Conservation (phyloP, 2,329 filamentous ascomycete genomes). For the Xylariaceae sp. region DNA sequence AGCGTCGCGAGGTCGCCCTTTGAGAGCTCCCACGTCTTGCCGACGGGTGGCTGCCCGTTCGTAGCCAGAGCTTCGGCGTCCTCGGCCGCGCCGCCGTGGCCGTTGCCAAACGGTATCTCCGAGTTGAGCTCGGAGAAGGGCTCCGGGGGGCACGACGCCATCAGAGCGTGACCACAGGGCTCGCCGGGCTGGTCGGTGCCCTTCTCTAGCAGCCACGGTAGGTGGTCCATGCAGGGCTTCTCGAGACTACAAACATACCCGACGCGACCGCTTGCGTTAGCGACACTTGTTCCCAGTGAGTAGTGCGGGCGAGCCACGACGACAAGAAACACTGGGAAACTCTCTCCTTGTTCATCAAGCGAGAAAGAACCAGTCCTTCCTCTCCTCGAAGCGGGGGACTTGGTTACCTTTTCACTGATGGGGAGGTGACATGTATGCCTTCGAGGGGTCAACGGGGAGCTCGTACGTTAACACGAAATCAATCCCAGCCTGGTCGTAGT, state of each 20-base stretch:
- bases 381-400: constrained; percentile 17
- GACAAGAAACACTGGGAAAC: constrained; percentile 14
- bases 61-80: constrained; percentile 41
- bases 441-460: constrained; percentile 46
- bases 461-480: constrained; percentile 90
- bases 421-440: constrained; percentile 62
- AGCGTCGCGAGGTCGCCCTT: constrained; percentile 74
- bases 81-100: constrained; percentile 25
- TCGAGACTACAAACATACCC: constrained; percentile 66
- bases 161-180: constrained; percentile 83
- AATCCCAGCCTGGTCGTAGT: constrained; percentile 79
- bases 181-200: constrained; percentile 55
- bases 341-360: constrained; percentile 19
- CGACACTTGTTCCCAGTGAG: constrained; percentile 26
- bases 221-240: constrained; percentile 87
- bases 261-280: constrained; percentile 41
- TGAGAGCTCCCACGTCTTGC: constrained; percentile 74
- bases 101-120: constrained; percentile 49
- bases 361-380: constrained; percentile 22
- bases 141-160: constrained; percentile 83
- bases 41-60: constrained; percentile 33
- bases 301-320: constrained; percentile 5
- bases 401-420: constrained; percentile 40
- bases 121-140: constrained; percentile 45
- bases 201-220: constrained; percentile 69